Evolutionary conservation across 2,329 filamentous ascomycete genomes (phyloP).

Genomic region (Xylariaceae sp.): DNA sequence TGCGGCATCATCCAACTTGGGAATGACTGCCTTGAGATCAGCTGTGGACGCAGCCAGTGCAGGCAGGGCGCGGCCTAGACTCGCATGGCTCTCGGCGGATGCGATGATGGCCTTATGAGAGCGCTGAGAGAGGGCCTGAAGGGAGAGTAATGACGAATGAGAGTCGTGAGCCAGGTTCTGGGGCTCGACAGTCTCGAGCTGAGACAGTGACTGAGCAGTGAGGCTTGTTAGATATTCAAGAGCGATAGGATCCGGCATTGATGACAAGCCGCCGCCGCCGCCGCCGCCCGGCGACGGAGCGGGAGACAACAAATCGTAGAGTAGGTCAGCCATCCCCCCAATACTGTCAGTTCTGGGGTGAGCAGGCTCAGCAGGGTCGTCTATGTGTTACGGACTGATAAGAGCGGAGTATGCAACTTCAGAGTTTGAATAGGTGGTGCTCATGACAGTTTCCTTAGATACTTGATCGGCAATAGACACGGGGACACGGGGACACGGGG

Average conservation of each 20-base stretch:
- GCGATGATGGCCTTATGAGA: slow-evolving; percentile 81
- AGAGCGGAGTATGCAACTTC: too few species aligned
- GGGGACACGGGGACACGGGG: too few species aligned
- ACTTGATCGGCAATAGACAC: too few species aligned
- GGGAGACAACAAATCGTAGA: slow-evolving; percentile 67
- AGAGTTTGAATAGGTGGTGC: too few species aligned
- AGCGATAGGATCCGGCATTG: slow-evolving; percentile 47
- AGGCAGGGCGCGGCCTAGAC: slow-evolving; percentile 67
- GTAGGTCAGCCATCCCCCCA: slow-evolving; percentile 57
- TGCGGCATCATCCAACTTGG: slow-evolving; percentile 71
- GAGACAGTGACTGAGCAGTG: slow-evolving; percentile 67
- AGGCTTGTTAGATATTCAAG: slow-evolving; percentile 71
- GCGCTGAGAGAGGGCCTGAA: slow-evolving; percentile 83
- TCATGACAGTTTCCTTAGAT: too few species aligned
- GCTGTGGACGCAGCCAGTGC: slow-evolving; percentile 58
- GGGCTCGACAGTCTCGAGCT: slow-evolving; percentile 69
- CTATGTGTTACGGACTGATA: neutral
- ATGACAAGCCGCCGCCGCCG: slow-evolving; percentile 20
- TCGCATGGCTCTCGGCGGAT: slow-evolving; percentile 71
- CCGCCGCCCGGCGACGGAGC: slow-evolving; percentile 46
- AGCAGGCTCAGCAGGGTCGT: neutral
- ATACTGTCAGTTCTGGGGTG: neutral
- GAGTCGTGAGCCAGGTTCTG: slow-evolving; percentile 73
- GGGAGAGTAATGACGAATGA: slow-evolving; percentile 72
- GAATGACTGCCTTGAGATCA: slow-evolving; percentile 65